Base-by-base conservation (phyloP, 306 rosid genomes). In the Sindora glabra region DNA sequence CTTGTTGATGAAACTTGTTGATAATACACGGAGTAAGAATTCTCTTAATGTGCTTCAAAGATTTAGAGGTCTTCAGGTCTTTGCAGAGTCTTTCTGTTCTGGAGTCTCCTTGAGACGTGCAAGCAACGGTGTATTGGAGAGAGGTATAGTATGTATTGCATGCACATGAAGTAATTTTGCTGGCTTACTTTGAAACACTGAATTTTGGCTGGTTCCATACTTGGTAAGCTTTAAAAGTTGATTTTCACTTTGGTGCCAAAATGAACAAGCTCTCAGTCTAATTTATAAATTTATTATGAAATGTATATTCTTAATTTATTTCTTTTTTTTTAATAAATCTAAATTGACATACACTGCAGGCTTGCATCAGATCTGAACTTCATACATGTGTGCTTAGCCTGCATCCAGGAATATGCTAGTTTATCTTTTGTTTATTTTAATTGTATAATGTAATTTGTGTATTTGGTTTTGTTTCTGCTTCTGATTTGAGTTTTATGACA, bases 1-100 rank as follows among this genome's bases (percentile, higher is more conserved):
- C 54, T 73, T 89, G 78, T 71, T 89, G 79, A 69, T 86, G 71
- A 94, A 94, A 77, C 65, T 67, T 69, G 88, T 82, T 48, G 95
- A 81, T 45, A 82, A 80, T 65, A 62, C 69, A 10, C 73, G 81
- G 29, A 74, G 74, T 71, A 83, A 78, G 68, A 78, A 86, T 75
- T 76, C 89, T 68, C 79, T 86, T 65, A 89, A 84, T 32, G 77
- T 86, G 57, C 94, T 94, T 67, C 97, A 89, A 70, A 86, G 97
- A 77, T 89, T 82, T 71, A 58, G 70, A 68, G 97, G 89, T 49
- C 67, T 77, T 77, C 87, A 82, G 56, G 77, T 80, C 77, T 86
- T 94, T 71, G 81, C 94, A 14, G 77, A 78, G 33, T 86, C 97
- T 40, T 77, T 84, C 25, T 84, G 95, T 79, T 80, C 80, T 17